Percentiles rank a stretch among this genome's conserved stretches.
Conservation (phyloP, 2,329 filamentous ascomycete species). For the Emericellopsis atlantica region DNA sequence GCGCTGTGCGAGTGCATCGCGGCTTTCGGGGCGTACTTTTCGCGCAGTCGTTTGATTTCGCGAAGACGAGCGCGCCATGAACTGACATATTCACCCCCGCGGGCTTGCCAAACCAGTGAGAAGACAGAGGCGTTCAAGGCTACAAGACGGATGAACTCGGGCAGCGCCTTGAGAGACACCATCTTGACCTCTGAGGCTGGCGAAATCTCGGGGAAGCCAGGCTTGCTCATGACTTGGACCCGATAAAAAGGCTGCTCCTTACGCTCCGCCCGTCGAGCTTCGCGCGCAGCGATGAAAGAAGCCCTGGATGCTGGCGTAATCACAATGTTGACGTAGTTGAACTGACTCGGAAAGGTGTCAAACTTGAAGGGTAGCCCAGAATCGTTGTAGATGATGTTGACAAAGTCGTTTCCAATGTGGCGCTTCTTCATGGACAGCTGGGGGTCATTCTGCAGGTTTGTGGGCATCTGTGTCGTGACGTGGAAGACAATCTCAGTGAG, state of each 20-base stretch:
- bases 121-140: conserved; percentile 92
- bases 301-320: conserved; percentile 77
- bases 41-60: conserved; percentile 72
- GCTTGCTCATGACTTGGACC: conserved; percentile 79
- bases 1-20: conserved; percentile 1
- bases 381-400: conserved; percentile 97
- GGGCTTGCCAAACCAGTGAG: conserved; percentile 74
- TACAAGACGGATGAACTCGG: conserved; percentile 74
- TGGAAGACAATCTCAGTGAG: conserved; percentile 95
- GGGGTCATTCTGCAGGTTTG: conserved; percentile 62
- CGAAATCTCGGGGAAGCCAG: conserved; percentile 83
- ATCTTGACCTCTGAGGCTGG: conserved; percentile 84
- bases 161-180: conserved; percentile 69
- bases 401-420: conserved; percentile 94
- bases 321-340: conserved; percentile 95
- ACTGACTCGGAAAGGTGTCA: conserved; percentile 84
- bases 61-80: conserved; percentile 81
- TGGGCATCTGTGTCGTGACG: conserved; percentile 95
- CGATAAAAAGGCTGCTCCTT: conserved; percentile 57
- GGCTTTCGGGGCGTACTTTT: conserved; percentile 43
- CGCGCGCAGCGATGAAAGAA: conserved; percentile 57
- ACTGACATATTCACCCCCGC: conserved; percentile 70
- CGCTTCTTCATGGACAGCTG: conserved; percentile 76
- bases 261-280: conserved; percentile 17
- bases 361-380: conserved; percentile 83